A percentile compares a stretch with the other conserved stretches of the same genome.
Conservation (phyloP, 176 grass and related monocot species). For the Puccinellia tenuiflora region DNA sequence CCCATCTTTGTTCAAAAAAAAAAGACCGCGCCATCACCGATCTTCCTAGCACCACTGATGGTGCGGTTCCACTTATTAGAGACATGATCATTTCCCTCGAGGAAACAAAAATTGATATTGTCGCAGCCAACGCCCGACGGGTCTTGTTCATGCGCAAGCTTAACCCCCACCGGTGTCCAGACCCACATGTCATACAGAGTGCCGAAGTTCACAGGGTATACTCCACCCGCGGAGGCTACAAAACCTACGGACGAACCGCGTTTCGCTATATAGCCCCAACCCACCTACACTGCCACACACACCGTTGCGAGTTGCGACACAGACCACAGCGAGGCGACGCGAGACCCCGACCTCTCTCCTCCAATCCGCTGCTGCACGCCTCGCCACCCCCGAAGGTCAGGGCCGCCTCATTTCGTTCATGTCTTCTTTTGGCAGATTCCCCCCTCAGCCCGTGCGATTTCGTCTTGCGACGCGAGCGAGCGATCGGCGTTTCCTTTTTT, state of each 20-base stretch:
- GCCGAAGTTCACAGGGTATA: neutral
- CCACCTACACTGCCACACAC: neutral
- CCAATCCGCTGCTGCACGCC: neutral
- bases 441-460: neutral
- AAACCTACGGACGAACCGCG: neutral
- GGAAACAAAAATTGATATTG: neutral
- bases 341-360: neutral
- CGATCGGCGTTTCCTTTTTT: neutral
- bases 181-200: neutral
- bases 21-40: neutral
- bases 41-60: neutral
- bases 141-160: no score
- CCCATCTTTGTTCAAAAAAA: no score
- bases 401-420: neutral
- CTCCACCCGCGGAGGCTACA: neutral
- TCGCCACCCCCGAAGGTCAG: constrained; percentile 14
- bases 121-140: no score
- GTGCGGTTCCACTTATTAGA: neutral
- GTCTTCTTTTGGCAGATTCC: neutral
- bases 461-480: neutral
- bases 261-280: neutral
- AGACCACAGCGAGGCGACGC: neutral
- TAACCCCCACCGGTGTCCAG: neutral
- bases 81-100: neutral
- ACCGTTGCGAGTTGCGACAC: neutral